A percentile compares a stretch with the other conserved stretches of the same genome.
Conservation (phyloP, 805 yeast species). For the Monosporozyma aerobia region DNA sequence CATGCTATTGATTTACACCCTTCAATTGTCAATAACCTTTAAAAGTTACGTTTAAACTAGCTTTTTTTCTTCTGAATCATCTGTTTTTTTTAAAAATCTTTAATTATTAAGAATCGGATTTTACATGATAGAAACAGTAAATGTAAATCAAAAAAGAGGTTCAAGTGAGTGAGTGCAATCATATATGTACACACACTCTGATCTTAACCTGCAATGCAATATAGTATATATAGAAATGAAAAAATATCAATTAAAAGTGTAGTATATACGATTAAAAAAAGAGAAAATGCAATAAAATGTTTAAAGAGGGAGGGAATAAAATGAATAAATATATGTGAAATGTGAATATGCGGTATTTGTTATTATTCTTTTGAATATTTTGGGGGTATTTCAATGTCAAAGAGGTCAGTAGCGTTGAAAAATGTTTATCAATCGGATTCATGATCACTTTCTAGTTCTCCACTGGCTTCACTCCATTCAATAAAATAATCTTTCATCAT, state of each 20-base stretch:
- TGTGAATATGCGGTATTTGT: not conserved
- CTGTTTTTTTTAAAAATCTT: not conserved
- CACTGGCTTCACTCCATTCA: constrained; percentile 78
- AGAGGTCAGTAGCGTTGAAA: not conserved
- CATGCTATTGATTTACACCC: no score
- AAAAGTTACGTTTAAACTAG: not conserved
- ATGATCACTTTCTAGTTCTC: constrained; percentile 39
- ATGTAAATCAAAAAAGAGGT: not conserved
- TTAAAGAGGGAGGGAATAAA: not conserved
- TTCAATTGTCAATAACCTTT: not conserved
- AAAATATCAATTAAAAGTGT: not conserved
- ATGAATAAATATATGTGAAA: not conserved
- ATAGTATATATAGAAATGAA: not conserved
- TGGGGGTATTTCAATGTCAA: not conserved
- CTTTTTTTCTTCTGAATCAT: not conserved
- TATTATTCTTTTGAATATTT: not conserved
- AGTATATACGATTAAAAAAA: not conserved
- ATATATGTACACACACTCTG: not conserved
- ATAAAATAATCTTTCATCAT: constrained; percentile 51
- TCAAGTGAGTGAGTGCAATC: not conserved
- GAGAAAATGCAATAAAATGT: not conserved
- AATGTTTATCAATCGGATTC: constrained; percentile 33
- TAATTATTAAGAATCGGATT: not conserved
- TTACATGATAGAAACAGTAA: not conserved
- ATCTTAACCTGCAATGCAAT: no score